Base-by-base conservation (phyloP, 2,329 filamentous ascomycete genomes). In the Epichloe sp. region DNA sequence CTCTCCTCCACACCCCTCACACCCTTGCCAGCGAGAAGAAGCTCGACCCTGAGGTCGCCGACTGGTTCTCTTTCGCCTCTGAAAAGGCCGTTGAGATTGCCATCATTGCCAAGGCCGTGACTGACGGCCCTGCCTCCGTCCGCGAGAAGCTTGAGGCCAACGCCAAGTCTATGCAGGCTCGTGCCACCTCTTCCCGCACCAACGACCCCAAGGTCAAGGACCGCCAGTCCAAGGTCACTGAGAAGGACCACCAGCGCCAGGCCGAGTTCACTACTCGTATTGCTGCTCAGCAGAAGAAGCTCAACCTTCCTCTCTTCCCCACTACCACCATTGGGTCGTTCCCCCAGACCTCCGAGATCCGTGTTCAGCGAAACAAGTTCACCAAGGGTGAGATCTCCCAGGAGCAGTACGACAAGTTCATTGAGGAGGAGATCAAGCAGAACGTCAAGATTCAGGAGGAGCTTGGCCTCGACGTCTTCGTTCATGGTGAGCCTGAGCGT, bases 331-430 rank as follows among this genome's bases (percentile, higher is more conserved):
- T 98, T 61, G 93, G 93, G 62, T 97, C 91, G 52, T 98, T 98
- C 87, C 93, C 93, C 93, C 93, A 98, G 80, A 98, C 93, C 71
- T 90, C 91, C 80, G 88, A 97, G 73, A 98, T 98, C 75, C 89
- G 93, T 75, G 76, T 94, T 63, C 83, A 90, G 75, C 87, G 93
- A 67, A 95, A 93, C 82, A 95, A 93, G 80, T 88, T 96, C 78
- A 95, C 90, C 79, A 98, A 98, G 85, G 86, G 86, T 67, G 90
- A 97, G 73, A 97, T 98, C 72, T 90, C 85, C 48, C 78, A 83
- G 62, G 79, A 84, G 67, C 76, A 97, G 76, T 98, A 98, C 73
- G 93, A 98, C 77, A 86, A 88, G 73, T 98, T 98, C 80, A 98
- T 98, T 63, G 88, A 97, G 81, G 86, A 95, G 79, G 93, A 98